A percentile compares a stretch with the other conserved stretches of the same genome.
Conservation (phyloP, 352 stramenopile genomes). For the Phytophthora europaea region DNA sequence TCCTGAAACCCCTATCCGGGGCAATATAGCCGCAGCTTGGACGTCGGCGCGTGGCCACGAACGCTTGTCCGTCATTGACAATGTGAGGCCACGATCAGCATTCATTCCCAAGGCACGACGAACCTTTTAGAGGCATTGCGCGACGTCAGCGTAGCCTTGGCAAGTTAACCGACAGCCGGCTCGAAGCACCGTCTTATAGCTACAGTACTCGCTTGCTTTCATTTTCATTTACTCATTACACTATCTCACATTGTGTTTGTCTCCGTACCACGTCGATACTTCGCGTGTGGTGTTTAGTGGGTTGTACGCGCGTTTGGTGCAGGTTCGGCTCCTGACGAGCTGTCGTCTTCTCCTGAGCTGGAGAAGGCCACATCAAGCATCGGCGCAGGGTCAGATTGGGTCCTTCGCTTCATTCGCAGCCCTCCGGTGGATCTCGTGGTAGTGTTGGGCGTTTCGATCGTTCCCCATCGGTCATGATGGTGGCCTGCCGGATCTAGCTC, state of each 20-base stretch:
- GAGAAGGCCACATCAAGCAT: constrained; percentile 35
- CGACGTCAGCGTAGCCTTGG: background rate
- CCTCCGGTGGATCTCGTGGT: constrained; percentile 9
- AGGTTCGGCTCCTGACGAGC: constrained; percentile 9
- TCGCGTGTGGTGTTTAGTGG: background rate
- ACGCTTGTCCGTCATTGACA: background rate
- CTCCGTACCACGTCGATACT: background rate
- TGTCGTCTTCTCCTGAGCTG: constrained; percentile 42
- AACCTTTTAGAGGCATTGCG: background rate
- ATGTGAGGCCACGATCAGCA: background rate
- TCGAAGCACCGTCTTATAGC: background rate
- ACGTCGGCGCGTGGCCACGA: background rate
- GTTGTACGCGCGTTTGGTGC: constrained; percentile 1
- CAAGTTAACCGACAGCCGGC: background rate
- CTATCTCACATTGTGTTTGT: background rate
- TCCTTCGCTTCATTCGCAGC: constrained; percentile 24
- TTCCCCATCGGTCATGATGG: constrained; percentile 16
- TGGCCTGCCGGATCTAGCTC: constrained; percentile 28
- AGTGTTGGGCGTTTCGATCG: background rate
- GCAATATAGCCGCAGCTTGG: background rate
- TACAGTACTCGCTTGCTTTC: background rate
- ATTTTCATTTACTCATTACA: constrained; percentile 4
- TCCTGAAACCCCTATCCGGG: background rate
- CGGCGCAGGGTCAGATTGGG: constrained; percentile 34
- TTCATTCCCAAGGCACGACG: background rate